phyloP scores from a whole-genome alignment of 1,284 basidiomycete species.

The Ustilago sp. region DNA sequence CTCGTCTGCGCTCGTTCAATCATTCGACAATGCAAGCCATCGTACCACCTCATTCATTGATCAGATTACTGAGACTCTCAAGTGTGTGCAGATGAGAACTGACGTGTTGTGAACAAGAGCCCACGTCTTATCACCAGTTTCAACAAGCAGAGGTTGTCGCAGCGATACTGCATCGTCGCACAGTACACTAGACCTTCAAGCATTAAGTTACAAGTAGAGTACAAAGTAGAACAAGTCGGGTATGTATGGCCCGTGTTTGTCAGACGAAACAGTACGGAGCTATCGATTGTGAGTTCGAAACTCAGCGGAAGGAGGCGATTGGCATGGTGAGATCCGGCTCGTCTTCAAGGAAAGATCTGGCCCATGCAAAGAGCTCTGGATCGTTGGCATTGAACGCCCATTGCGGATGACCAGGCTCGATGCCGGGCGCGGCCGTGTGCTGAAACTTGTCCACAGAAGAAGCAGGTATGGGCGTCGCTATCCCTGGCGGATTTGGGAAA shows the following conservation, averaged over 20 bases:
- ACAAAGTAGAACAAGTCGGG: background rate
- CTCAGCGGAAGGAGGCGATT: constrained; percentile 18
- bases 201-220: background rate
- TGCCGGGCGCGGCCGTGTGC: constrained; percentile 22
- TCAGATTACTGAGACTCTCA: no score
- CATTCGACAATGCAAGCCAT: background rate
- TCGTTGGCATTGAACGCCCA: constrained; percentile 43
- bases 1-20: background rate
- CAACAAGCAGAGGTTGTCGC: no score
- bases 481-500: constrained; percentile 15
- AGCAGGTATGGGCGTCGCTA: background rate
- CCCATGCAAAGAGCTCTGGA: constrained; percentile 43
- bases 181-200: no score
- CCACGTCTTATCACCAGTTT: no score
- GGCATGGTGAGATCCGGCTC: constrained; percentile 32
- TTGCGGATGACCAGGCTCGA: constrained; percentile 28
- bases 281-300: background rate
- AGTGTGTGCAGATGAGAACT: no score
- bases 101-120: no score
- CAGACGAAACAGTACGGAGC: background rate
- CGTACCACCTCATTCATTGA: background rate
- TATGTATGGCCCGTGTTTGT: background rate
- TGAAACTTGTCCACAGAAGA: constrained; percentile 13
- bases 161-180: no score
- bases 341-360: constrained; percentile 39